Percentiles rank a stretch among this genome's conserved stretches.
phyloP scores from a whole-genome alignment of 495 filamentous ascomycete genomes.

The Aspergillus sclerotioniger region DNA sequence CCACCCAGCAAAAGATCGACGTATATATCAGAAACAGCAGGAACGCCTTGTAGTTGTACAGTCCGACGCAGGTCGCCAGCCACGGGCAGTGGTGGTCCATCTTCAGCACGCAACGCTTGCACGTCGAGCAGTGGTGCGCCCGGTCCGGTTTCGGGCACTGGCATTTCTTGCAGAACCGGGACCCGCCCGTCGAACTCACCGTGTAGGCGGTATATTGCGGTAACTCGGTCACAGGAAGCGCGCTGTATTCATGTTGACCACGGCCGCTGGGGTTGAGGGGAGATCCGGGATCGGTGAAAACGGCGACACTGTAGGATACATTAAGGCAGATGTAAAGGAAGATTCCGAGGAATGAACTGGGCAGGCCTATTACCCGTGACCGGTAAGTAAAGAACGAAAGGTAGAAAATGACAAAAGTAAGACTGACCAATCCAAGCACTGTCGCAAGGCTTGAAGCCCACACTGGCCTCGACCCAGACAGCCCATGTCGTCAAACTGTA shows the following conservation, averaged over 20 bases:
- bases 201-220: conserved; percentile 68
- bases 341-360: conserved; percentile 58
- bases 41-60: conserved; percentile 94
- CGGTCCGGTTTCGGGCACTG: conserved; percentile 91
- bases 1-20: conserved; percentile 78
- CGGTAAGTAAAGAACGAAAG: conserved; percentile 7
- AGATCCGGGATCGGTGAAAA: conserved; percentile 86
- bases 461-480: conserved; percentile 76
- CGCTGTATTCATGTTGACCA: conserved; percentile 53
- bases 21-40: conserved; percentile 92
- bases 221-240: conserved; percentile 62
- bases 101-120: conserved; percentile 89
- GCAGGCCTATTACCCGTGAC: conserved; percentile 27
- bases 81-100: conserved; percentile 99
- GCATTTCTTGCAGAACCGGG: conserved; percentile 96
- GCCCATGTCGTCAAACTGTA: conserved; percentile 90
- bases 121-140: conserved; percentile 93
- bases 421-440: conserved; percentile 67
- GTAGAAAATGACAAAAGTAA: not conserved
- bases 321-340: conserved; percentile 77
- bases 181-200: conserved; percentile 82
- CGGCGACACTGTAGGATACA: conserved; percentile 83
- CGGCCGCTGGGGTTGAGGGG: conserved; percentile 47
- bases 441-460: conserved; percentile 60
- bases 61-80: conserved; percentile 92